These are phyloP conservation scores for Cystofilobasidium bisporidii DNA, from an alignment of 768 basidiomycete genomes.

Conservation along the genomic window DNA sequence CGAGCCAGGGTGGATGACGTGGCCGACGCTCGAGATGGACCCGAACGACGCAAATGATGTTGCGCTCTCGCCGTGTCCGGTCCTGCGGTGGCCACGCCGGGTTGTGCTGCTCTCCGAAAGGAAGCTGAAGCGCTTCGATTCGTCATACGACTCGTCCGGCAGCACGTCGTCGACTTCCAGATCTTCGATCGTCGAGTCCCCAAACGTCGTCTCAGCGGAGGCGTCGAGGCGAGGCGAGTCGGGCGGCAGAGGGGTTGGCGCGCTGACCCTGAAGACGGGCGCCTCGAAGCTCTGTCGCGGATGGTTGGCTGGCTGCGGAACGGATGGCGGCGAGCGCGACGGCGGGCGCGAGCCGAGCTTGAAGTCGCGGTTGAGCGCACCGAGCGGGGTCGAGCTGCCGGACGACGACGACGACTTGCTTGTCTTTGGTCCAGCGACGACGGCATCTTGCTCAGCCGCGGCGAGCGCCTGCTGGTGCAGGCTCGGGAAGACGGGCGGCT, in stretches of 20 bases:
- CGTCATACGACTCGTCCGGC: conserved; percentile 2
- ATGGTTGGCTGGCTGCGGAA: background rate
- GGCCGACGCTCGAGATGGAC: conserved; percentile 15
- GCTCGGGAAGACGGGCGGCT: conserved; percentile 5
- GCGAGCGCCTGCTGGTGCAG: background rate
- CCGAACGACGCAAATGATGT: conserved; percentile 6
- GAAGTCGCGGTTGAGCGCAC: conserved; percentile 17
- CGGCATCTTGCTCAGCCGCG: background rate
- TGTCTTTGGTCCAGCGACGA: background rate
- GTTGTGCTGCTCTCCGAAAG: conserved; percentile 13
- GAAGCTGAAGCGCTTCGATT: conserved; percentile 5
- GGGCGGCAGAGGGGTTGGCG: conserved; percentile 16
- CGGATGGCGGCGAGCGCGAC: background rate
- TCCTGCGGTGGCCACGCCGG: conserved; percentile 2
- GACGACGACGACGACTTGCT: conserved; percentile 7
- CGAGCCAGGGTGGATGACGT: conserved; percentile 10
- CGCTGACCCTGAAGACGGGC: conserved; percentile 11
- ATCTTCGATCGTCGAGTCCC: background rate
- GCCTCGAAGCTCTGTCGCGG: background rate
- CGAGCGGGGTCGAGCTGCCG: conserved; percentile 6
- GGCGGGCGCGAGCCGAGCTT: conserved; percentile 9
- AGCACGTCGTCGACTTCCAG: conserved; percentile 7
- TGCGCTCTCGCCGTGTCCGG: background rate
- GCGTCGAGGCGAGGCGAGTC: background rate
- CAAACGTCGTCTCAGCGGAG: background rate